These are phyloP conservation scores for Chamaecyparis obtusa DNA, from an alignment of 75 land plant genomes.

Conservation along the genomic window DNA sequence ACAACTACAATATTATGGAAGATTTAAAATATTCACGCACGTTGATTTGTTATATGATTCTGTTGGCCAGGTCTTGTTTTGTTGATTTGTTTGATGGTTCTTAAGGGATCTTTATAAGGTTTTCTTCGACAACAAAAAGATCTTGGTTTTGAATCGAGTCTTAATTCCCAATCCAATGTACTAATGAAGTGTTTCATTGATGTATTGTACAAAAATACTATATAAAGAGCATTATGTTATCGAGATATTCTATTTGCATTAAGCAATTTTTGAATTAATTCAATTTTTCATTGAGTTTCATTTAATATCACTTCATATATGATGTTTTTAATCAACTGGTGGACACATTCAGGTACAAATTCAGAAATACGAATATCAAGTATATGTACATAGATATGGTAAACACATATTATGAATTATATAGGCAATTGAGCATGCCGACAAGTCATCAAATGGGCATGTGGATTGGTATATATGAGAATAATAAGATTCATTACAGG, in stretches of 20 bases:
- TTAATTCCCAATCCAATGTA: not conserved
- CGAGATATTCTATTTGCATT: not conserved
- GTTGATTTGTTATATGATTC: not conserved
- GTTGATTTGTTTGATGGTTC: not conserved
- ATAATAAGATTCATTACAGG: not conserved
- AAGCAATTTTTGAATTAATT: not conserved
- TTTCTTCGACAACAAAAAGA: not conserved
- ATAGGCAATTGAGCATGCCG: not conserved
- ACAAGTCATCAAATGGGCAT: not conserved
- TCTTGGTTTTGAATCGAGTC: not conserved
- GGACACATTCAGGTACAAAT: not conserved
- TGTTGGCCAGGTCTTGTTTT: not conserved
- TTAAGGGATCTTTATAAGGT: not conserved
- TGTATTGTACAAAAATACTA: not conserved
- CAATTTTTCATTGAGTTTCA: not conserved
- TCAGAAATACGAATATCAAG: too few species aligned
- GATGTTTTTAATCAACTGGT: too few species aligned
- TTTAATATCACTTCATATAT: not conserved
- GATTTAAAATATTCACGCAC: not conserved
- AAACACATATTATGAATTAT: not conserved
- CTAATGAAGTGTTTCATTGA: not conserved
- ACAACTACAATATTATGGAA: not conserved
- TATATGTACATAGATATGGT: not conserved
- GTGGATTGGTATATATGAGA: not conserved
- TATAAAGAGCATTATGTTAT: not conserved